Percentiles rank a stretch among this genome's conserved stretches.
Evolutionary conservation across 2,329 filamentous ascomycete genomes (phyloP).

Genomic region (Rugonectria rugulosa): DNA sequence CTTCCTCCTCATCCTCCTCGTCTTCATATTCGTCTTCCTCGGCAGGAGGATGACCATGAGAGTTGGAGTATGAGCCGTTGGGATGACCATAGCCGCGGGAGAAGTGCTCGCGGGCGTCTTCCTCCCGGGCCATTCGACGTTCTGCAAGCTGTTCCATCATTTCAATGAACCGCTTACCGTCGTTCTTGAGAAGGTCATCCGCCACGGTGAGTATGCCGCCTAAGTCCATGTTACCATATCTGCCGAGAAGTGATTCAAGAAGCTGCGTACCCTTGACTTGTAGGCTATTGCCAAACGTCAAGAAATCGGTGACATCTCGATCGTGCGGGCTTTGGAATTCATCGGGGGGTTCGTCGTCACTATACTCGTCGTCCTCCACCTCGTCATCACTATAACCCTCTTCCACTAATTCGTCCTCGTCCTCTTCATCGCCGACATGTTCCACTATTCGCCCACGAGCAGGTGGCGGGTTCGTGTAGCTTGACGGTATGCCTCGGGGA

Average conservation of each 20-base stretch:
- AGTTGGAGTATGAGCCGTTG: conserved; percentile 65
- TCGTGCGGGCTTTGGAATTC: conserved; percentile 72
- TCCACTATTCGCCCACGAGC: conserved; percentile 78
- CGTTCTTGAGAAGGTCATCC: conserved; percentile 97
- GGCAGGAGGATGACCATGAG: conserved; percentile 77
- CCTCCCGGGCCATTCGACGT: conserved; percentile 94
- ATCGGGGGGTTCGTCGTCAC: conserved; percentile 72
- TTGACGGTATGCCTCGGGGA: conserved; percentile 63
- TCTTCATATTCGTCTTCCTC: conserved; percentile 80
- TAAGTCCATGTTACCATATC: conserved; percentile 62
- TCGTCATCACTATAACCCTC: conserved; percentile 59
- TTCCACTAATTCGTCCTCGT: conserved; percentile 64
- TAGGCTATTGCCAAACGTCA: conserved; percentile 96
- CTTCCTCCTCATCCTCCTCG: conserved; percentile 68
- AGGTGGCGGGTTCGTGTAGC: conserved; percentile 72
- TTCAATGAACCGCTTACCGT: conserved; percentile 99
- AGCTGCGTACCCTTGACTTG: conserved; percentile 81
- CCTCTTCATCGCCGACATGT: conserved; percentile 65
- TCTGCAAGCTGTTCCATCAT: conserved; percentile 99
- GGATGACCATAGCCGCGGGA: conserved; percentile 66
- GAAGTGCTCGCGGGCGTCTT: conserved; percentile 74
- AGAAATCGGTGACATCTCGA: conserved; percentile 82
- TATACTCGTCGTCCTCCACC: conserved; percentile 66
- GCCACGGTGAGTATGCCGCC: conserved; percentile 98
- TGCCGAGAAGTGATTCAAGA: conserved; percentile 52